Evolutionary conservation across 768 basidiomycete genomes (phyloP).

Genomic region (Leucocoprinus sp.): DNA sequence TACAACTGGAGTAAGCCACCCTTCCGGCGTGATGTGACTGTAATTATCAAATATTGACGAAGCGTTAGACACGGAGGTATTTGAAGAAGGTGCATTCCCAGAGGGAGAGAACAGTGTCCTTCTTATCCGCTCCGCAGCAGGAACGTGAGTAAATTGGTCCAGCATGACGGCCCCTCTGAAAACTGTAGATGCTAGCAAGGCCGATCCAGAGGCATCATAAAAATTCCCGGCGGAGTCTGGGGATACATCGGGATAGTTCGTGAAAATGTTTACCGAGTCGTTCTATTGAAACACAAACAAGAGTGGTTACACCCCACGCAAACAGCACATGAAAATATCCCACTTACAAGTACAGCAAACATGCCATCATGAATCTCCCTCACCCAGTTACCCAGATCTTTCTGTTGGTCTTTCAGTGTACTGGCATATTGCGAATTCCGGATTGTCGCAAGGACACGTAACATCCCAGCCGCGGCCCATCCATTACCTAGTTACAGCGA

Average conservation of each 20-base stretch:
- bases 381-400: slow-evolving; percentile 57
- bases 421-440: slow-evolving; percentile 48
- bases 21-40: slow-evolving; percentile 44
- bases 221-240: slow-evolving; percentile 40
- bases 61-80: not conserved
- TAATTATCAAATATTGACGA: slow-evolving; percentile 17
- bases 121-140: slow-evolving; percentile 50
- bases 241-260: slow-evolving; percentile 61
- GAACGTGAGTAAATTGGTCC: slow-evolving; percentile 40
- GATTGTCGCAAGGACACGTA: slow-evolving; percentile 74
- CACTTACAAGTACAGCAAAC: slow-evolving; percentile 50
- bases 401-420: slow-evolving; percentile 40
- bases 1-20: slow-evolving; percentile 70
- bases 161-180: slow-evolving; percentile 60
- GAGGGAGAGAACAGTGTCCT: slow-evolving; percentile 25
- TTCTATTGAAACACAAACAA: slow-evolving; percentile 25
- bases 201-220: slow-evolving; percentile 63
- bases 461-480: slow-evolving; percentile 86
- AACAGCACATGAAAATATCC: slow-evolving; percentile 1
- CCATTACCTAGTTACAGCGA: slow-evolving; percentile 51
- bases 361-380: slow-evolving; percentile 68
- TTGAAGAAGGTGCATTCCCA: slow-evolving; percentile 2
- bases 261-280: slow-evolving; percentile 38
- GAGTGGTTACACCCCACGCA: not conserved
- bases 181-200: slow-evolving; percentile 68